These are phyloP conservation scores for Aureobasidium sp. DNA, from an alignment of 2,329 filamentous ascomycete species.

Conservation along the genomic window DNA sequence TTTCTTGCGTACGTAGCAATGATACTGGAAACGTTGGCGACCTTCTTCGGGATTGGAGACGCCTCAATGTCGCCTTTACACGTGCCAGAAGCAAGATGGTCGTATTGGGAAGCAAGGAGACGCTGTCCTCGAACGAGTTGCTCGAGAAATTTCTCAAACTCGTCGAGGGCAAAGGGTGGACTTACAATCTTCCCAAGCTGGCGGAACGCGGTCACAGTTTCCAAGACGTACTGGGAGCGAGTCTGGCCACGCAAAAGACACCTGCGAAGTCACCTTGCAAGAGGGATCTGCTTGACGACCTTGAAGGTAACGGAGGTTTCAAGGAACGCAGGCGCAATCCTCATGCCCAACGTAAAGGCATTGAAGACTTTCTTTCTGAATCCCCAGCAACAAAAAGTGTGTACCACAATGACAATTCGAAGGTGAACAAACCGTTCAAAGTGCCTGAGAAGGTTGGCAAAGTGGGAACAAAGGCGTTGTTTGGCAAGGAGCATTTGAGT, in stretches of 20 bases:
- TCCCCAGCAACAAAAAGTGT: not conserved
- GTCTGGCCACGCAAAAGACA: conserved; percentile 1
- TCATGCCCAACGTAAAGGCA: conserved; percentile 8
- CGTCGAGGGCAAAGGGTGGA: conserved; percentile 72
- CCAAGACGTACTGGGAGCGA: not conserved
- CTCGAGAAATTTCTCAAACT: conserved; percentile 65
- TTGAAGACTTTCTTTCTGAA: not conserved
- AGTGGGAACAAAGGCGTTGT: conserved; percentile 45
- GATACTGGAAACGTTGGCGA: conserved; percentile 78
- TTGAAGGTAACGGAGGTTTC: not conserved
- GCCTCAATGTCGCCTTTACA: conserved; percentile 94
- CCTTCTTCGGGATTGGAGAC: conserved; percentile 77
- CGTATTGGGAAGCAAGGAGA: conserved; percentile 73
- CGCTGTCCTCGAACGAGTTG: conserved; percentile 64
- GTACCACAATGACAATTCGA: not conserved
- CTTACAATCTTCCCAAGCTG: conserved; percentile 26
- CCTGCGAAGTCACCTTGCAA: not conserved
- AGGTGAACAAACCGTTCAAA: conserved; percentile 20
- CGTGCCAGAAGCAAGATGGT: conserved; percentile 86
- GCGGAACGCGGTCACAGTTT: conserved; percentile 3
- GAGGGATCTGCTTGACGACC: not conserved
- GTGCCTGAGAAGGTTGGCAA: conserved; percentile 53
- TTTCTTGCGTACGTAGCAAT: conserved; percentile 83
- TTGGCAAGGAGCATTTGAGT: conserved; percentile 26
- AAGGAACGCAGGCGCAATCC: not conserved